Base-by-base conservation (phyloP, 2,329 filamentous ascomycete genomes). In the Arthrinium puccinioides region DNA sequence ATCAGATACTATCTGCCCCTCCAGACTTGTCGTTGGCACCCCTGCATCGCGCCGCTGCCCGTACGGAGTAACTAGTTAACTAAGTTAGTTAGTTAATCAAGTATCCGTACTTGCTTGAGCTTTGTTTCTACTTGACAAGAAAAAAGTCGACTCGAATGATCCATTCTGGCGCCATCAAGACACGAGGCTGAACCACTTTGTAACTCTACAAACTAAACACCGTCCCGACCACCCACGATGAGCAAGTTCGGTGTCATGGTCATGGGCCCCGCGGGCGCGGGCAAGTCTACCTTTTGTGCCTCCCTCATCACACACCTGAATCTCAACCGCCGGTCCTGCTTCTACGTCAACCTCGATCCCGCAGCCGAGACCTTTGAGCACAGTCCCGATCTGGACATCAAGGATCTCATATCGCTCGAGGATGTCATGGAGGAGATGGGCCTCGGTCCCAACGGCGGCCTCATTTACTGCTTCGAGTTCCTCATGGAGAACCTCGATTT, bases 291-390 rank as follows among this genome's bases (percentile, higher is more conserved):
- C 44, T 98, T 98, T 63, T 96, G 88, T 70, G 83, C 86, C 41
- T 79, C 87, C 50, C 76, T 98, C 52, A 96, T 97, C 59, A 88
- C 92, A 43, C 87, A 97, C 56, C 81, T 97, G 19, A 81, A 87
- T 52, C 84, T 88, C 57, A 89, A 87, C 62, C 85, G 87, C 39
- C 85, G 89, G n/a, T 94, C 88, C 34, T 86, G 85, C 62, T 95
- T 94, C 73, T 98, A 97, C 65, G 84, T 98, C 58, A 98, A 98
- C 66, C 87, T 98, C 54, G 92, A 98, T 61, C 92, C 92, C 6
- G 92, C 92, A 39, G 92, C 92, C 57, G 89, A 96, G 63, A 74
- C 82, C 33, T 97, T 98, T 62, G 82, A 83, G 54, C 94, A 95
- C 65, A 73, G 86, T 50, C 92, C 83, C 10, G 69, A 79, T 44